Conservation (phyloP, 306 rosid genomes). For the Comarum palustre region DNA sequence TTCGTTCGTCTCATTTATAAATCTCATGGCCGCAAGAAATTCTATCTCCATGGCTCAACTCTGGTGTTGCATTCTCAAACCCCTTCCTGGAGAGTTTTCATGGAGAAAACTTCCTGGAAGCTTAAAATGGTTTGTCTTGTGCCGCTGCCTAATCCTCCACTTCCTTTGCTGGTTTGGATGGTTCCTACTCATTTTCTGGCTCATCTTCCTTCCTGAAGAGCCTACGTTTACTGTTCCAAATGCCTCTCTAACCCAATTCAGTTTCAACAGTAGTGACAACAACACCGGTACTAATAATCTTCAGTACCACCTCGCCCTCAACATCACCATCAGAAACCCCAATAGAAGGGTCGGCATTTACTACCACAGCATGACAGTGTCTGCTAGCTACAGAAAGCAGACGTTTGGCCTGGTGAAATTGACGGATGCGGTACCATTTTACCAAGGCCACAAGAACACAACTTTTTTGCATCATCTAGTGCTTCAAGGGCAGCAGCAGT, state of each 20-base stretch:
- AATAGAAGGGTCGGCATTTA: constrained; percentile 46
- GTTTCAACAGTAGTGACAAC: background rate
- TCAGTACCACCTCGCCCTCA: constrained; percentile 15
- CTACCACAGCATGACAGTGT: constrained; percentile 43
- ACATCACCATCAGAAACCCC: constrained; percentile 51
- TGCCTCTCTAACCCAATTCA: constrained; percentile 52
- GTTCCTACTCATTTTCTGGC: constrained; percentile 39
- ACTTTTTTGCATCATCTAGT: constrained; percentile 9
- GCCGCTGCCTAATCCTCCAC: background rate
- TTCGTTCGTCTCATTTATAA: background rate
- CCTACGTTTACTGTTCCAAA: constrained; percentile 40
- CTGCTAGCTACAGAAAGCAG: constrained; percentile 29
- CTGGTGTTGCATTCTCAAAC: background rate
- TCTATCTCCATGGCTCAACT: background rate
- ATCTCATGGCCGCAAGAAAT: background rate
- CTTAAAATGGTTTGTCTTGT: background rate
- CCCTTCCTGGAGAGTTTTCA: background rate
- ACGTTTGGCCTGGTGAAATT: constrained; percentile 19
- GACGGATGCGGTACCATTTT: constrained; percentile 24
- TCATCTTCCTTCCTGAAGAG: constrained; percentile 45
- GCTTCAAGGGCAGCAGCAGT: constrained; percentile 17
- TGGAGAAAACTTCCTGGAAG: background rate
- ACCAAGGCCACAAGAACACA: constrained; percentile 55
- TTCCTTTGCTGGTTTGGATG: background rate
- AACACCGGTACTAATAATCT: constrained; percentile 1